Base-by-base conservation (phyloP, 257 asterid genomes). In the Fraxinus americana region DNA sequence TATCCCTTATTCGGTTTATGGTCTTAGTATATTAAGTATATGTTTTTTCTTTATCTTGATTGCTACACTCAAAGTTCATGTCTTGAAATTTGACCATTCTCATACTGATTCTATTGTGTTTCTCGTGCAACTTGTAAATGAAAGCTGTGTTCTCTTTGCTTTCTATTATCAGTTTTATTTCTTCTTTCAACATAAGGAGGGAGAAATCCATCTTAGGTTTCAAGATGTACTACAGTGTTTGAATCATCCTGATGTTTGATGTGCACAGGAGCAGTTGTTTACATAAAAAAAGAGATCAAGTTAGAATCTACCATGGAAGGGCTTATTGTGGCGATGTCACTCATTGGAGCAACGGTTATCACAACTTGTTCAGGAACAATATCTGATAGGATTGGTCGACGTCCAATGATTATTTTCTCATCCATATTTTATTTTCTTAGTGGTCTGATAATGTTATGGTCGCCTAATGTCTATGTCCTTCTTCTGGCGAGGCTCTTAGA, bases 391-490 rank as follows among this genome's bases (percentile, higher is more conserved):
- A 50, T 78, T 38, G 81, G 81, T 39, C 81, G 81, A 9, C 81
- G 81, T 27, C 81, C 81, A 10, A 78, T 78, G 81, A 77, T 78
- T 21, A 71, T 78, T 66, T 17, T 71, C 23, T 71, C 81, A 7
- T 78, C 81, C 30, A 6, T 63, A 71, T 78, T 78, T 39, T 78
- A 78, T 45, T 71, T 78, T 78, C 3, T 78, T 57, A 59, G 81
- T 41, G 72, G 81, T 19, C 71, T 78, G 76, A 41, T 78, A 43
- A 78, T 78, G 81, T 43, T 78, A 41, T 78, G 81, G 81, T 78
- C 81, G 2, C 81, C 81, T n/a, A 78, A 61, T 29, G 77, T 78
- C 34, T 78, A 71, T 59, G 77, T 78, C 50, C 81, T 78, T 16
- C 81, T 78, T 8, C 17, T 78, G 27, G 81, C 77, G 4, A 78